Base-by-base conservation (phyloP, 495 filamentous ascomycete species). In the Penicillium samsonianum region DNA sequence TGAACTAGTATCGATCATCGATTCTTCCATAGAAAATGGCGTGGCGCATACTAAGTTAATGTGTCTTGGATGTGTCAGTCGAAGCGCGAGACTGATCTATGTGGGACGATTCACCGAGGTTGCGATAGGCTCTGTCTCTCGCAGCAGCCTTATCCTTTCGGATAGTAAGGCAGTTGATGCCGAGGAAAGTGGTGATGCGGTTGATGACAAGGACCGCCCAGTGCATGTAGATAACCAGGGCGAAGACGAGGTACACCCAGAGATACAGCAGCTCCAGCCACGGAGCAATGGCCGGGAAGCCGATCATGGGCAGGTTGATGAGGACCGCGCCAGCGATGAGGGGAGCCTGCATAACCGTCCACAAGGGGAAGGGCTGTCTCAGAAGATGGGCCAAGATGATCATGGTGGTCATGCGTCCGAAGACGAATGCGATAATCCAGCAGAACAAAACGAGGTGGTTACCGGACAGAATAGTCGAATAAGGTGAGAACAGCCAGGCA, bases 361-460 rank as follows among this genome's bases (percentile, higher is more conserved):
- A 98, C 78, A 89, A 92, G 0, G 94, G 94, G 74, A 97, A 98
- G 2, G 93, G 91, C 71, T 98, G 95, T 52, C 84, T 86, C 4
- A 93, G 89, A 16, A 99, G 77, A 70, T 99, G 94, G 11, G 95
- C 93, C 16, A 99, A 84, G 68, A 99, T 98, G 73, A 98, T 98
- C 79, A 97, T 98, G 49, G 94, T 99, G 2, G 95, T 98, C 92
- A 99, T 96, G 55, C 94, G 90, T n/a, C 94, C 94, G 69, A 98
- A 98, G 56, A 98, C 94, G 60, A 98, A 92, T 23, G 88, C 89
- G 82, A 98, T 90, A 50, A 89, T 92, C 45, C 94, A 78, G 78
- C 94, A 97, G 72, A 96, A 96, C 11, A 98, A 82, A 7, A 96
- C 86, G 2, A 99, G 81, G 61, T 89, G 87, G 74, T 97, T 96